These are phyloP conservation scores for Penium margaritaceum DNA, from an alignment of 139 green algal species.

Conservation along the genomic window DNA sequence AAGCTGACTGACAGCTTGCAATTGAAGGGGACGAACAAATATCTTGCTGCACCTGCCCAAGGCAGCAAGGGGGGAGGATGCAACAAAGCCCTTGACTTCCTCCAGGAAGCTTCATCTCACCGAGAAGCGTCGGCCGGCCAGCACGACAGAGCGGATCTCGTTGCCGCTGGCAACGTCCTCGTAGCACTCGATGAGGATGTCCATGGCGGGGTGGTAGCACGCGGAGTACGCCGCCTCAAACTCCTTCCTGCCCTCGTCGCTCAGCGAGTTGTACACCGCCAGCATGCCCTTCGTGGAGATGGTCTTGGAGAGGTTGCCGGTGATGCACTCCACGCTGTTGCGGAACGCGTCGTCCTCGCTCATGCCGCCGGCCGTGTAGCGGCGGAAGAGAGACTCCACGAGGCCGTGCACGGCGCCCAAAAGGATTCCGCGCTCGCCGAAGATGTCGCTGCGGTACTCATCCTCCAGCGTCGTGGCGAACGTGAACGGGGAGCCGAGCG, in stretches of 20 bases:
- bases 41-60: too few relatives aligned
- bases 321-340: constrained; percentile 94
- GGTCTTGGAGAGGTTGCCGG: constrained; percentile 82
- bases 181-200: constrained; percentile 96
- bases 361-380: constrained; percentile 73
- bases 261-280: constrained; percentile 80
- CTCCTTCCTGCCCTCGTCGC: constrained; percentile 77
- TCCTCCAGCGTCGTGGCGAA: constrained; percentile 95
- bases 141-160: constrained; percentile 94
- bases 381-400: constrained; percentile 87
- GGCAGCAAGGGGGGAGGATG: too few relatives aligned
- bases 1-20: too few relatives aligned
- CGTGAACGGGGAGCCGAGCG: constrained; percentile 88
- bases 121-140: constrained; percentile 80
- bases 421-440: constrained; percentile 90
- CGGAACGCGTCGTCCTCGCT: constrained; percentile 87
- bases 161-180: constrained; percentile 96
- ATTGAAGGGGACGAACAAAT: too few relatives aligned
- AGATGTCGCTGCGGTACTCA: constrained; percentile 99
- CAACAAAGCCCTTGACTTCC: too few relatives aligned
- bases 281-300: constrained; percentile 93
- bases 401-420: constrained; percentile 96
- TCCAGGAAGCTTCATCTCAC: too few relatives aligned
- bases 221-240: constrained; percentile 82
- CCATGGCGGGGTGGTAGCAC: too few relatives aligned